phyloP scores from a whole-genome alignment of 2,329 filamentous ascomycete genomes.

The Leptographium lundbergii region DNA sequence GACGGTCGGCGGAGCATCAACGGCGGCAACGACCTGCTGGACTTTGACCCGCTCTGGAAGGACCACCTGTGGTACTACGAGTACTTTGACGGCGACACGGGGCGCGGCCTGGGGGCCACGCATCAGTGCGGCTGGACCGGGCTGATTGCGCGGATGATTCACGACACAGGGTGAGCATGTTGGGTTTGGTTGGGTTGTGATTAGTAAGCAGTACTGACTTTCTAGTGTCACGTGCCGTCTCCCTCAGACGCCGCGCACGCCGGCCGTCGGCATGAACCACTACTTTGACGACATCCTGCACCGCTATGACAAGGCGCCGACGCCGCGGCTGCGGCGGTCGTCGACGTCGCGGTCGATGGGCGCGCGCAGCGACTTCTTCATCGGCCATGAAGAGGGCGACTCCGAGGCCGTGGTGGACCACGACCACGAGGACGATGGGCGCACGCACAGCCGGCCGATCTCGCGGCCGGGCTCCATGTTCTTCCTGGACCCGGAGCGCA shows the following conservation, averaged over 20 bases:
- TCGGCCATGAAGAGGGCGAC: constrained; percentile 24
- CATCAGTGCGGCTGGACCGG: constrained; percentile 98
- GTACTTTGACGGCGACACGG: constrained; percentile 89
- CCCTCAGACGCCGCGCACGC: constrained; percentile 84
- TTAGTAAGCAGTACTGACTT: neutral
- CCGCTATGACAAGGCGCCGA: constrained; percentile 28
- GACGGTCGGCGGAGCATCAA: constrained; percentile 84
- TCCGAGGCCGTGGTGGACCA: constrained; percentile 33
- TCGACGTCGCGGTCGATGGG: constrained; percentile 77
- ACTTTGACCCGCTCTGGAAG: constrained; percentile 88
- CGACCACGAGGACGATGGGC: constrained; percentile 20
- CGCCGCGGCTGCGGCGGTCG: constrained; percentile 55
- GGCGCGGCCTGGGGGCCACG: constrained; percentile 77
- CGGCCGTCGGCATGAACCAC: constrained; percentile 69
- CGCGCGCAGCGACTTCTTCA: constrained; percentile 60
- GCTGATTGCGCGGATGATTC: constrained; percentile 89
- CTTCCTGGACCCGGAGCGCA: constrained; percentile 38
- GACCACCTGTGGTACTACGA: constrained; percentile 94
- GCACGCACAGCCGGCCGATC: constrained; percentile 22
- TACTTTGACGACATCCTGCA: constrained; percentile 90
- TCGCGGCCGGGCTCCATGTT: constrained; percentile 23
- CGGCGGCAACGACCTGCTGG: constrained; percentile 67
- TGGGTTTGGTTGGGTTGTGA: constrained; percentile 19
- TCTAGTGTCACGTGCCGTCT: constrained; percentile 72
- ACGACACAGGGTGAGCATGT: constrained; percentile 94